Conservation (phyloP, 2,329 filamentous ascomycete species). For the Myriangium duriaei region DNA sequence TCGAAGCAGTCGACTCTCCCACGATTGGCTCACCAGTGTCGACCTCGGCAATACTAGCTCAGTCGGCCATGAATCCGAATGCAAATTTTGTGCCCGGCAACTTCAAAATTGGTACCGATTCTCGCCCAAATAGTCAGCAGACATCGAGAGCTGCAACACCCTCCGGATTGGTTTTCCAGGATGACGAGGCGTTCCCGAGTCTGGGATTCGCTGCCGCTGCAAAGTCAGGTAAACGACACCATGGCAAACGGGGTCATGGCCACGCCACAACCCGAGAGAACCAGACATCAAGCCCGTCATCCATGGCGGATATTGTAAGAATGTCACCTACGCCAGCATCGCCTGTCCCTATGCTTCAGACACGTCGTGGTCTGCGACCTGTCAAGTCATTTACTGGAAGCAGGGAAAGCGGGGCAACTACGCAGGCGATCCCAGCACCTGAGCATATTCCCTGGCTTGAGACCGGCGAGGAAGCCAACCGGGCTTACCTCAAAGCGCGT, state of each 20-base stretch:
- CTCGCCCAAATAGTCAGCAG: conserved; percentile 73
- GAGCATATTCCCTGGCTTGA: conserved; percentile 95
- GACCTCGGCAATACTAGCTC: conserved; percentile 30
- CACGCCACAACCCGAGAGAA: conserved; percentile 50
- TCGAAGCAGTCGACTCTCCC: conserved; percentile 27
- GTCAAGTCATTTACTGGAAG: conserved; percentile 54
- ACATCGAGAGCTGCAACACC: conserved; percentile 52
- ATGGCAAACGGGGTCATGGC: conserved; percentile 79
- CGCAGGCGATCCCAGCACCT: conserved; percentile 72
- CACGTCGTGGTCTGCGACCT: conserved; percentile 42
- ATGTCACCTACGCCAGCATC: conserved; percentile 75
- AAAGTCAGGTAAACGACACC: conserved; percentile 79
- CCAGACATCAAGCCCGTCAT: conserved; percentile 54
- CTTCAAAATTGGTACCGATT: conserved; percentile 52
- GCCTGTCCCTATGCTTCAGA: conserved; percentile 44
- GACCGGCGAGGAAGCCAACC: conserved; percentile 81
- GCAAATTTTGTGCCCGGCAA: conserved; percentile 43
- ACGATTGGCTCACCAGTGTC: conserved; percentile 28
- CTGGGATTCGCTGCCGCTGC: conserved; percentile 60
- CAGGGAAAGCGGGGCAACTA: conserved; percentile 66
- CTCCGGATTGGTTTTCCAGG: conserved; percentile 65
- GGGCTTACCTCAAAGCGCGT: conserved; percentile 86
- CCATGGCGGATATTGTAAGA: conserved; percentile 85
- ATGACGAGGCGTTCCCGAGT: conserved; percentile 89
- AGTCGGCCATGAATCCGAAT: conserved; percentile 50